Evolutionary conservation across 2,329 filamentous ascomycete species (phyloP), one percentile per base, ranked within the genome.

Genomic region (Exserohilum rostratum): DNA sequence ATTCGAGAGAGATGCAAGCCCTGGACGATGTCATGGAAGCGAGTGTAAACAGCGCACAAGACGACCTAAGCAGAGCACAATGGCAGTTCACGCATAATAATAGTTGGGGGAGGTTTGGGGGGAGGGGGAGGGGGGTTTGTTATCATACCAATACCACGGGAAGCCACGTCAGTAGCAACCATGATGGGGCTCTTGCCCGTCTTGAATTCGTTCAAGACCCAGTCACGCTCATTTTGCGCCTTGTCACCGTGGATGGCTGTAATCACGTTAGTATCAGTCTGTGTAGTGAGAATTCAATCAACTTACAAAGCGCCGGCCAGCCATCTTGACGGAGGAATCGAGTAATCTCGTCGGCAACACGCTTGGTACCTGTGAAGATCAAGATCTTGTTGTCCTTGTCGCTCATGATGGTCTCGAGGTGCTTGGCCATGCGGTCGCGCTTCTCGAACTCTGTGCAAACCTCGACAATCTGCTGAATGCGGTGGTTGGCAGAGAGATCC

Each of bases 91-190:
- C 84, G 83, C 83, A 71, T 70, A 81, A 79, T 79, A 82, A 71
- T 71, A 64, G 50, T 64, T 62, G 68, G 67, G 66, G 62, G 61
- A 59, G 62, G 68, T 77, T 61, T 71, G 61, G 66, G 60, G 64
- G 66, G 70, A 68, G 72, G 72, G 71, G 72, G 69, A 73, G 73
- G 78, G 77, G 80, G 79, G 77, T 80, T 81, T 80, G 84, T 82
- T 86, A 90, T 93, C 92, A 96, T 96, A 97, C 95, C 95, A 82
- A 99, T 97, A 91, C 95, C 95, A 93, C 95, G 95, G 76, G 95
- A 98, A 82, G 95, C 95, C 81, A 99, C 95, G 76, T 98, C 95
- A 66, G 95, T 99, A 82, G 95, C 95, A 82, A 99, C 95, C 93
- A 99, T 96, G 87, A 99, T 96, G 76, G 95, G 95, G 82, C 92